These are phyloP conservation scores for Solanum verrucosum DNA, from an alignment of 257 asterid genomes.

Conservation along the genomic window DNA sequence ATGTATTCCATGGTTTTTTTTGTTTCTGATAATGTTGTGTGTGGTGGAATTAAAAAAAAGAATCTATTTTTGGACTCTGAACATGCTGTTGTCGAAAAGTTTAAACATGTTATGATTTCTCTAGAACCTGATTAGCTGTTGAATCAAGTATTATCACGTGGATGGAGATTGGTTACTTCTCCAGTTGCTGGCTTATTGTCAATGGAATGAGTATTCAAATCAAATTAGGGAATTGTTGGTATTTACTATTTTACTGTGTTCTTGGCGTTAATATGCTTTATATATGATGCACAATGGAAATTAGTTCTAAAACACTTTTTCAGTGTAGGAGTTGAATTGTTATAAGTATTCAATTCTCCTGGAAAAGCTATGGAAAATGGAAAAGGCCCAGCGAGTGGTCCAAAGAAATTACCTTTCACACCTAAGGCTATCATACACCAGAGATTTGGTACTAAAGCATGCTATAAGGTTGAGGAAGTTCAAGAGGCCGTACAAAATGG, in stretches of 20 bases:
- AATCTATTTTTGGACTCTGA: neutral
- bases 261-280: neutral
- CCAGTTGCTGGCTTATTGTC: neutral
- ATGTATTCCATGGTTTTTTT: neutral
- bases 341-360: neutral
- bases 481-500: constrained; percentile 36
- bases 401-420: constrained; percentile 46
- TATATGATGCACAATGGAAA: neutral
- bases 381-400: constrained; percentile 14
- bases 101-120: neutral
- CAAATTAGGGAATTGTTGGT: neutral
- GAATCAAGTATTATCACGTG: neutral
- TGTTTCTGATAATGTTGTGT: neutral
- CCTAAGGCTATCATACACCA: constrained; percentile 87
- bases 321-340: neutral
- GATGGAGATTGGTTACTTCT: neutral
- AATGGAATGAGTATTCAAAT: neutral
- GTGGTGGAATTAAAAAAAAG: neutral
- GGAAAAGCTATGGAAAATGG: constrained; percentile 31
- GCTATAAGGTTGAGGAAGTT: constrained; percentile 73
- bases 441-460: constrained; percentile 60
- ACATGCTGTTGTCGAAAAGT: neutral
- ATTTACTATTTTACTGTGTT: neutral
- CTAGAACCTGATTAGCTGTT: neutral
- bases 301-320: neutral